Evolutionary conservation across 2,329 filamentous ascomycete species (phyloP).

Genomic region (Cercospora brassicicola): DNA sequence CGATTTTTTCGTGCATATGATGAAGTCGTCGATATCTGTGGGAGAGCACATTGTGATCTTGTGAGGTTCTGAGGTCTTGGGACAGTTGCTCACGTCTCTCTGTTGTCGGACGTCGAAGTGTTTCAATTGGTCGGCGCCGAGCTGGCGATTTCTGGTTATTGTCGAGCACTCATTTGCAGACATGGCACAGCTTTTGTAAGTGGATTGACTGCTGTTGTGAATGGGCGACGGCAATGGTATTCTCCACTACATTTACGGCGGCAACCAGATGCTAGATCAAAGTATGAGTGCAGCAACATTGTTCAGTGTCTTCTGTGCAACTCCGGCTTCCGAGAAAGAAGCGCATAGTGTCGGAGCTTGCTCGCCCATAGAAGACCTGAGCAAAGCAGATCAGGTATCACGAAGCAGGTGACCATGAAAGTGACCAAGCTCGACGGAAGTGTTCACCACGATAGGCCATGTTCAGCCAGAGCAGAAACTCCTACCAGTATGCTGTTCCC

Average conservation of each 20-base stretch:
- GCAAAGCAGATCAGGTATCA: background rate
- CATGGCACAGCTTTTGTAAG: background rate
- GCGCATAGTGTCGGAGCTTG: background rate
- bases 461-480: background rate
- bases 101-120: background rate
- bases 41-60: background rate
- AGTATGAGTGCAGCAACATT: background rate
- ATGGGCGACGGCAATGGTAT: background rate
- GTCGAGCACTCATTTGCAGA: background rate
- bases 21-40: background rate
- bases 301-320: background rate
- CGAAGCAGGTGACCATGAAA: too few species aligned
- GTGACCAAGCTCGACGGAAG: background rate
- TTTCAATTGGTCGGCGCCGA: background rate
- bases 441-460: background rate
- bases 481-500: background rate
- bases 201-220: background rate
- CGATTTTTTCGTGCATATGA: background rate
- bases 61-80: background rate
- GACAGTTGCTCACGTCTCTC: background rate
- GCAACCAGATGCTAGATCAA: background rate
- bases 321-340: background rate
- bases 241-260: background rate
- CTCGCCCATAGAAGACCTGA: background rate
- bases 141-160: background rate